Evolutionary conservation across 305 asterid genomes (phyloP).

Genomic region (Salvia sclarea): DNA sequence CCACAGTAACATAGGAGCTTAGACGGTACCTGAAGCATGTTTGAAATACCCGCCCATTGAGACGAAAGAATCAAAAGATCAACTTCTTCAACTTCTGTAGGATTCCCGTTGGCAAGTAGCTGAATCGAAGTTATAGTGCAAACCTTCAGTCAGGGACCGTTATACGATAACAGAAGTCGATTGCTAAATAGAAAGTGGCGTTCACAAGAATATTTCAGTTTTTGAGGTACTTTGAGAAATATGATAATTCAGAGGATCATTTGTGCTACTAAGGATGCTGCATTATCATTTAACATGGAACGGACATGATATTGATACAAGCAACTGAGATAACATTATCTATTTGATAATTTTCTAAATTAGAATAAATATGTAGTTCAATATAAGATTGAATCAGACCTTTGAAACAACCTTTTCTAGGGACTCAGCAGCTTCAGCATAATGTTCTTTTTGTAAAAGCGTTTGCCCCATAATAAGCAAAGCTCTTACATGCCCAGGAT

Average conservation of each 20-base stretch:
- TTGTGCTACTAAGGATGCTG: neutral
- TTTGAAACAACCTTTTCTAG: conserved; percentile 63
- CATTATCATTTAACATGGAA: conserved; percentile 15
- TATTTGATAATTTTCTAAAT: neutral
- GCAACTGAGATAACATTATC: conserved; percentile 16
- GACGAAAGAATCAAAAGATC: conserved; percentile 82
- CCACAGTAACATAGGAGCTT: conserved; percentile 17
- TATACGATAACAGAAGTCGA: neutral
- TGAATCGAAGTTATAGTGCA: conserved; percentile 36
- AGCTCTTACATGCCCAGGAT: conserved; percentile 71
- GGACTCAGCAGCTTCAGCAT: conserved; percentile 60
- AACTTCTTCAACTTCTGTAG: conserved; percentile 57
- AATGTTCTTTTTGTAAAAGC: conserved; percentile 48
- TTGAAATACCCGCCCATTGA: conserved; percentile 76
- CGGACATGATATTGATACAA: neutral
- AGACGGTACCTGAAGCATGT: conserved; percentile 59
- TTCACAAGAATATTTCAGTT: conserved; percentile 10
- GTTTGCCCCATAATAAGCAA: conserved; percentile 76
- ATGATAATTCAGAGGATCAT: neutral
- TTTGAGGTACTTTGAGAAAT: conserved; percentile 3
- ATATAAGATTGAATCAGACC: conserved; percentile 42
- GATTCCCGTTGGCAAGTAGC: conserved; percentile 60
- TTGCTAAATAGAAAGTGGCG: neutral
- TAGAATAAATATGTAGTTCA: conserved; percentile 11
- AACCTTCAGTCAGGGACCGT: conserved; percentile 23